phyloP scores from a whole-genome alignment of 2,329 filamentous ascomycete species.

The Verticillium nonalfalfae region DNA sequence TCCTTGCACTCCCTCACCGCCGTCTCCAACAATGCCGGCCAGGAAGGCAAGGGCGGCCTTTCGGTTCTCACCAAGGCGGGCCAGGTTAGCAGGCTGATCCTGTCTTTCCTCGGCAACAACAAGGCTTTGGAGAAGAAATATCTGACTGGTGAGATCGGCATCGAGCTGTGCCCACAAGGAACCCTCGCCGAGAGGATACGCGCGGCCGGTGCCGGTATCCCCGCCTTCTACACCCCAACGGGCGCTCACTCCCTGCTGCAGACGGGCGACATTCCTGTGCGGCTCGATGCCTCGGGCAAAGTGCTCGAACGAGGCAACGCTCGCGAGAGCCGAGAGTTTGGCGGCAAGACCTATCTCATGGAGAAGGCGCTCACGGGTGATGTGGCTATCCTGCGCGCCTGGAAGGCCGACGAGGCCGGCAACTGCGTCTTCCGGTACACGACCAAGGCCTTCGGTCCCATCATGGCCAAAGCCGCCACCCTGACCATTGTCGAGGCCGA shows the following conservation, averaged over 20 bases:
- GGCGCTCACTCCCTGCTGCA: constrained; percentile 63
- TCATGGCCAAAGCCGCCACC: constrained; percentile 77
- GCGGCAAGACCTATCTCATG: constrained; percentile 68
- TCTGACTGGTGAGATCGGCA: constrained; percentile 63
- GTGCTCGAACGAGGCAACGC: constrained; percentile 58
- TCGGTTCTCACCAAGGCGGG: constrained; percentile 62
- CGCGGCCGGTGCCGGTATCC: constrained; percentile 69
- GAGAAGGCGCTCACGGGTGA: constrained; percentile 71
- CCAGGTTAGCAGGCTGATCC: constrained; percentile 65
- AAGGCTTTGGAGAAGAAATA: constrained; percentile 72
- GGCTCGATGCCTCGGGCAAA: constrained; percentile 51
- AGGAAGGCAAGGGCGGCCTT: constrained; percentile 61
- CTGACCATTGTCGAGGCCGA: constrained; percentile 81
- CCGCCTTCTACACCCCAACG: constrained; percentile 75
- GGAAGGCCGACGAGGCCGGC: constrained; percentile 69
- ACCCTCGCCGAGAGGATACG: constrained; percentile 67
- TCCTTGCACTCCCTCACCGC: constrained; percentile 64
- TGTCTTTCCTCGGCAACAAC: constrained; percentile 73
- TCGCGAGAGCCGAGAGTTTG: constrained; percentile 67
- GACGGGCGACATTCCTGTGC: constrained; percentile 60
- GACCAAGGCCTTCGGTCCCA: constrained; percentile 66
- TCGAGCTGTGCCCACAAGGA: constrained; percentile 73
- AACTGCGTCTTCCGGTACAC: constrained; percentile 78
- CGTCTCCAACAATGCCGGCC: constrained; percentile 76
- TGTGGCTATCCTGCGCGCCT: constrained; percentile 70